A percentile compares a stretch with the other conserved stretches of the same genome.
Evolutionary conservation across 2,329 filamentous ascomycete genomes (phyloP).

Genomic region (Claviceps arundinis): DNA sequence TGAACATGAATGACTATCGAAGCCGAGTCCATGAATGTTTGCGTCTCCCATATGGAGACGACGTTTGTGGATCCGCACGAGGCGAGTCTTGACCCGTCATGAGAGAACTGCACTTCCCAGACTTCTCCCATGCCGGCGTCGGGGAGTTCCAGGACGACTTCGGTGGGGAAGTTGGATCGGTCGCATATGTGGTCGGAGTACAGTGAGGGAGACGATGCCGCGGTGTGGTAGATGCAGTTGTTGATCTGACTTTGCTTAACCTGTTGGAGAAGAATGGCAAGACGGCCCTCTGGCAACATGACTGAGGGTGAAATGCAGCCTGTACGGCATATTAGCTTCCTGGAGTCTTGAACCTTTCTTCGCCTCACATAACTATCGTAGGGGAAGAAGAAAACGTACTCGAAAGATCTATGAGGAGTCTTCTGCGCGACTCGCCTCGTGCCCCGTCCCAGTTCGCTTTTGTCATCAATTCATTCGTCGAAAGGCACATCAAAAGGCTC

Average conservation of each 20-base stretch:
- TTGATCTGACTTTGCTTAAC: constrained; percentile 76
- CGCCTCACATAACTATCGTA: too few relatives aligned
- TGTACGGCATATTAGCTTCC: constrained; percentile 19
- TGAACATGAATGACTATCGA: constrained; percentile 29
- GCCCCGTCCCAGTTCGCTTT: constrained; percentile 82
- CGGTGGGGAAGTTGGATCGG: constrained; percentile 62
- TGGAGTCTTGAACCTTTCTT: not conserved
- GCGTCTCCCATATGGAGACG: constrained; percentile 73
- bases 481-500: constrained; percentile 78
- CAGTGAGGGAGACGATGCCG: constrained; percentile 61
- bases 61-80: constrained; percentile 64
- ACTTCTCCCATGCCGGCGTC: constrained; percentile 65
- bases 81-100: constrained; percentile 70
- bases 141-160: constrained; percentile 54
- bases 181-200: constrained; percentile 85
- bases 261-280: constrained; percentile 68
- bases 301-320: constrained; percentile 88
- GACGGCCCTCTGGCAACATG: constrained; percentile 87
- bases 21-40: constrained; percentile 51
- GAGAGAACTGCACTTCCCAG: constrained; percentile 84
- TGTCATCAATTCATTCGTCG: constrained; percentile 59
- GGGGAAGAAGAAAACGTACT: constrained; percentile 37
- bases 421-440: constrained; percentile 56
- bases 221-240: constrained; percentile 81
- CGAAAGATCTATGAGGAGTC: constrained; percentile 68